Evolutionary conservation across 805 yeast species (phyloP), one percentile per base, ranked within the genome.

Genomic region (Candida easanensis): DNA sequence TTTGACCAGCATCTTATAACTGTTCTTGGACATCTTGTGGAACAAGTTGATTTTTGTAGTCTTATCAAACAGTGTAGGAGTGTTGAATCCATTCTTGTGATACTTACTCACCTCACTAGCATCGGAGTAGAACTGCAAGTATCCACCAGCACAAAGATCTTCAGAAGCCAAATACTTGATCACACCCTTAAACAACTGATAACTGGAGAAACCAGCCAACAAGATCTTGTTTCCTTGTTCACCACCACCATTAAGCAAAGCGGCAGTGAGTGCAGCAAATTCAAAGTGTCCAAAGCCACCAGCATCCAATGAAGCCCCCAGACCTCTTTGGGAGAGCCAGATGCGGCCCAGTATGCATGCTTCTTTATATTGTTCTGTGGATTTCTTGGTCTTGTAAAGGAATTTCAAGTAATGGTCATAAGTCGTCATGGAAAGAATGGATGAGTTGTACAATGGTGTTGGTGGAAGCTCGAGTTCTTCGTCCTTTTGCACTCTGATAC

Each of bases 201-300:
- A 93, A 18, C 95, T 84, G 3, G 96, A 88, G 62, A 85, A 91
- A 0, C 98, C 99, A 53, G 82, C 84, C 30, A 89, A 63, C 42
- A 93, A 70, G 19, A 88, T 82, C 56, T 81, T 84, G 55, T 82
- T 84, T 13, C 95, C 93, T 51, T 71, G 73, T 6, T 68, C 63
- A 46, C 91, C 90, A 53, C 95, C 95, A 54, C 97, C 97, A 48
- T 82, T 80, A 33, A 93, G 68, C 41, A 93, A 66, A 1, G 89
- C 84, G 33, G 95, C 82, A 81, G 88, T 79, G 39, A 91, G 63
- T 30, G 84, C 67, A 23, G 89, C 82, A 62, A 89, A 89, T 66
- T 93, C 98, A 61, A 88, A 88, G 54, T 84, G 86, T 11, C 98
- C 98, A 63, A 93, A 91, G 0, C 98, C 98, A 25, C 87, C 86